These are phyloP conservation scores for Cyclotella atomus DNA, from an alignment of 108 stramenopile species.

Conservation along the genomic window DNA sequence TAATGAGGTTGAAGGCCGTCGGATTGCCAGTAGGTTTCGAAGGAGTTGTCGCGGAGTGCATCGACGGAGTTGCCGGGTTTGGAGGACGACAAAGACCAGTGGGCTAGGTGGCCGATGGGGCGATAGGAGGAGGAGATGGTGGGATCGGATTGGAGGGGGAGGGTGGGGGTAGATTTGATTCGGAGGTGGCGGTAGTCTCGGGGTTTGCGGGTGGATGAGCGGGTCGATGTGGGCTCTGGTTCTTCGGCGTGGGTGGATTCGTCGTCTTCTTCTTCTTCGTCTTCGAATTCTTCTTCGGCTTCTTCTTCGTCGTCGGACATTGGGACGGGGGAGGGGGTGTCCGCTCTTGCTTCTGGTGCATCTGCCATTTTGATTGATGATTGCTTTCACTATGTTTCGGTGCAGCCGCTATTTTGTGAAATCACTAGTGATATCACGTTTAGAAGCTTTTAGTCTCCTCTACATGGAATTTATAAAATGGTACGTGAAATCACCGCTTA, in stretches of 20 bases:
- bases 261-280: constrained; percentile 29
- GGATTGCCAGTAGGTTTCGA: constrained; percentile 95
- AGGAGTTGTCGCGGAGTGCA: constrained; percentile 81
- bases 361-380: neutral
- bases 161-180: constrained; percentile 60
- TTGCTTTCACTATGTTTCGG: neutral
- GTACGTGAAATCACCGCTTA: no score
- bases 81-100: constrained; percentile 92
- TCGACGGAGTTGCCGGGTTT: constrained; percentile 98
- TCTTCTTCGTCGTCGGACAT: constrained; percentile 21
- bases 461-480: no score
- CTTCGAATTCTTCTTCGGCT: constrained; percentile 9
- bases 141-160: constrained; percentile 62
- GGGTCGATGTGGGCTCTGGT: neutral
- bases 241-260: constrained; percentile 15
- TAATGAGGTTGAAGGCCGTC: constrained; percentile 94
- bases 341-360: neutral
- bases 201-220: no score
- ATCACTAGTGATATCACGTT: neutral
- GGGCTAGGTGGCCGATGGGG: constrained; percentile 85
- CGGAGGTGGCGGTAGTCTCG: constrained; percentile 45
- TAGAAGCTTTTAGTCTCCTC: no score
- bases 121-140: constrained; percentile 47
- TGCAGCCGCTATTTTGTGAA: neutral
- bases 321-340: constrained; percentile 1